phyloP scores from a whole-genome alignment of 352 stramenopile genomes.

The Phytophthora vignae region DNA sequence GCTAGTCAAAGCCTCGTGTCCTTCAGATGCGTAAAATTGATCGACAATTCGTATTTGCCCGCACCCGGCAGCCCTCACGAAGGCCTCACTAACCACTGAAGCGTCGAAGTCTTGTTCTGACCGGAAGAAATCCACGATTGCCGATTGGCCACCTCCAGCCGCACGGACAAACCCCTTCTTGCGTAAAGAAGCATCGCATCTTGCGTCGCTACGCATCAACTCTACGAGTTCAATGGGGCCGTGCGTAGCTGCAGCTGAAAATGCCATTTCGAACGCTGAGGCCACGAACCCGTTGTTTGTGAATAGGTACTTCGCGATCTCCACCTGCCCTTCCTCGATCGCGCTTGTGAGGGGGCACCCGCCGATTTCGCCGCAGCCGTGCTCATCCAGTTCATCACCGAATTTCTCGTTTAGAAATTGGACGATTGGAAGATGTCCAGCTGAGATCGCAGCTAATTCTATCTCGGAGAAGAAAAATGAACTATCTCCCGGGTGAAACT shows the following conservation, averaged over 20 bases:
- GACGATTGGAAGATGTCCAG: neutral
- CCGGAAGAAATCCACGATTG: neutral
- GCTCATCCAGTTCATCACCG: neutral
- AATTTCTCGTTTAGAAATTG: slow-evolving; percentile 4
- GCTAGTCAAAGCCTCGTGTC: neutral
- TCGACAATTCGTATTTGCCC: neutral
- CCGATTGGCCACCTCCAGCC: slow-evolving; percentile 1
- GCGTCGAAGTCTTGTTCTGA: neutral
- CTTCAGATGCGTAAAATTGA: neutral
- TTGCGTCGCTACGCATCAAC: neutral
- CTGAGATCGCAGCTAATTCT: neutral
- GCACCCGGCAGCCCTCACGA: neutral
- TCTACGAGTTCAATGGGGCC: slow-evolving; percentile 1
- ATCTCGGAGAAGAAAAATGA: neutral
- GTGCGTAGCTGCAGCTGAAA: neutral
- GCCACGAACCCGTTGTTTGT: slow-evolving; percentile 2
- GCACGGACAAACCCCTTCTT: neutral
- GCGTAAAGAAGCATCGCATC: neutral
- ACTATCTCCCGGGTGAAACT: neutral
- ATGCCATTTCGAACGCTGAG: neutral
- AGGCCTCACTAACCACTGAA: neutral
- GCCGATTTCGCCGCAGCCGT: neutral
- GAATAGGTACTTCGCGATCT: slow-evolving; percentile 2
- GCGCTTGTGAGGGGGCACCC: slow-evolving; percentile 2
- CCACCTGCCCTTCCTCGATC: slow-evolving; percentile 1